Evolutionary conservation across 495 filamentous ascomycete species (phyloP).

Genomic region (Xylaria bambusicola): DNA sequence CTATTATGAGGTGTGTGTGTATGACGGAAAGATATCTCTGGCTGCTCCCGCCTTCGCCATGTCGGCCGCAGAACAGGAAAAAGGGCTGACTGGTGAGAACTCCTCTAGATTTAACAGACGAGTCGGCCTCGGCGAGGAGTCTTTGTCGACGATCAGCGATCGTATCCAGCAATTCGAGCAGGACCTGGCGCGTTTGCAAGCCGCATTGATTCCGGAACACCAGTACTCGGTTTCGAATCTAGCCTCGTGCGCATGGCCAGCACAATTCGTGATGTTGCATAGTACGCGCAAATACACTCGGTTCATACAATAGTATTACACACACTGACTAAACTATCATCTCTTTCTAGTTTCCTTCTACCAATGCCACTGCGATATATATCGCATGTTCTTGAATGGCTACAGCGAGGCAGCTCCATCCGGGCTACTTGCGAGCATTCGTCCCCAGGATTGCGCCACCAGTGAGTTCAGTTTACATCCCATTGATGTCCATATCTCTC

Average conservation of each 20-base stretch:
- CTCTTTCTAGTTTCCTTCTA: constrained; percentile 24
- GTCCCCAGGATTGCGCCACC: constrained; percentile 20
- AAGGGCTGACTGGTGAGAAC: not conserved
- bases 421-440: constrained; percentile 22
- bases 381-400: constrained; percentile 30
- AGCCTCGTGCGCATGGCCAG: constrained; percentile 20
- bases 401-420: constrained; percentile 34
- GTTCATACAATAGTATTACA: too few relatives aligned
- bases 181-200: constrained; percentile 17
- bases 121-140: constrained; percentile 26
- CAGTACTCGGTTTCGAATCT: constrained; percentile 26
- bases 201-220: constrained; percentile 16
- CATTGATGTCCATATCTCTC: not conserved
- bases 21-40: not conserved
- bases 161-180: constrained; percentile 26
- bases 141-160: constrained; percentile 22
- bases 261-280: constrained; percentile 32
- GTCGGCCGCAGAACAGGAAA: too few relatives aligned
- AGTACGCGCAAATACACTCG: not conserved
- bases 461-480: constrained; percentile 6
- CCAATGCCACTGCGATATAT: constrained; percentile 37
- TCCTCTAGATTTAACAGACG: constrained; percentile 23
- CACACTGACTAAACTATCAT: too few relatives aligned
- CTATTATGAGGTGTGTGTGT: constrained; percentile 28
- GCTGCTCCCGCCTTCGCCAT: too few relatives aligned